phyloP scores from a whole-genome alignment of 2,329 filamentous ascomycete species.

The Alternaria triticina region DNA sequence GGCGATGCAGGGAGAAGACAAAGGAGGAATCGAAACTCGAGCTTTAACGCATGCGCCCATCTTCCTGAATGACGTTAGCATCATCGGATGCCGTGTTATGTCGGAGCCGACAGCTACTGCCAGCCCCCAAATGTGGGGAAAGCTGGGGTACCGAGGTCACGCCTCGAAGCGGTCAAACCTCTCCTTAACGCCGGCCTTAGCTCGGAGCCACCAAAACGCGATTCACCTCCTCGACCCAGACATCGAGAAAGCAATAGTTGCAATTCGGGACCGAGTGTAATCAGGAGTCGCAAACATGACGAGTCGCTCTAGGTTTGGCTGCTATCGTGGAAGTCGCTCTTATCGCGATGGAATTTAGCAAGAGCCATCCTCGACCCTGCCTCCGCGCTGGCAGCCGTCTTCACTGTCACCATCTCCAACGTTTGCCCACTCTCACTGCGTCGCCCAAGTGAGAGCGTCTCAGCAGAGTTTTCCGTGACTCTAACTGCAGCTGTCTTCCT shows the following conservation, averaged over 20 bases:
- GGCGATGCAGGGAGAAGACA: neutral
- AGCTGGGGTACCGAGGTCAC: constrained; percentile 23
- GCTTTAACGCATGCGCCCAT: constrained; percentile 2
- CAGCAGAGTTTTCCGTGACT: neutral
- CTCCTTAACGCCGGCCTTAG: neutral
- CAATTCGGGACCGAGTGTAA: neutral
- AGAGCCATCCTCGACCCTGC: neutral
- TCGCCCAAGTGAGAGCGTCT: neutral
- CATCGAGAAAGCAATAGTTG: neutral
- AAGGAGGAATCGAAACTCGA: neutral
- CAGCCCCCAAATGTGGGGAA: constrained; percentile 17
- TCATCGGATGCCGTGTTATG: constrained; percentile 2
- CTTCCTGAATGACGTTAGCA: constrained; percentile 3
- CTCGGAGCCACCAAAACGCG: neutral
- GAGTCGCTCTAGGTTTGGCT: neutral
- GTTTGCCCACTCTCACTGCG: neutral
- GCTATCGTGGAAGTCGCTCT: neutral
- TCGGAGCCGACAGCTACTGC: neutral
- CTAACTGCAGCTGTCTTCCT: neutral
- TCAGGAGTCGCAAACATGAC: neutral
- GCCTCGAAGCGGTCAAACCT: constrained; percentile 6
- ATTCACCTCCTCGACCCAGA: neutral
- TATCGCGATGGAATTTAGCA: neutral
- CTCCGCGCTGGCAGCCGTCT: neutral
- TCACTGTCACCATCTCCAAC: constrained; percentile 10